A percentile compares a stretch with the other conserved stretches of the same genome.
Conservation (phyloP, 768 basidiomycete species). For the Lyophyllum decastes region DNA sequence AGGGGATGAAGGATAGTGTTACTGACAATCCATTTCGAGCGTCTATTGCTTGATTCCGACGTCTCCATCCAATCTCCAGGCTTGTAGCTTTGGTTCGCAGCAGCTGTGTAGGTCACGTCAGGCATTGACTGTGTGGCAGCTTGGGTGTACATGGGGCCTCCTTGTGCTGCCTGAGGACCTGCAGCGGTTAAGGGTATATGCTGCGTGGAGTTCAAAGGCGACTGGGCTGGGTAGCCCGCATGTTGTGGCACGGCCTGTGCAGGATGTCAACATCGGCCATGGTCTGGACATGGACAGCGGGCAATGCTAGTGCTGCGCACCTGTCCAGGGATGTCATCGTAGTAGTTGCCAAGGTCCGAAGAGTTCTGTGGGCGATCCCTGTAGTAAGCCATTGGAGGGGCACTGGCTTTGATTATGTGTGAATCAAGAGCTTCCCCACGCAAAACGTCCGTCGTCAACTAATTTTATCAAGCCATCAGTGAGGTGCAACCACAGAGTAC, state of each 20-base stretch:
- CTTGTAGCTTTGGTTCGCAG: conserved; percentile 12
- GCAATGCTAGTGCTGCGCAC: conserved; percentile 3
- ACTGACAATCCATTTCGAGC: conserved; percentile 26
- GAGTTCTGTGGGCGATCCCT: conserved; percentile 19
- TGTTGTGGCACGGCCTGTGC: conserved; percentile 7
- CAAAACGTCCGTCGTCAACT: background rate
- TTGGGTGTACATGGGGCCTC: conserved; percentile 20
- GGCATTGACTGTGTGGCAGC: conserved; percentile 15
- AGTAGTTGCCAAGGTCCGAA: conserved; percentile 17
- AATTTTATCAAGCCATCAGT: background rate
- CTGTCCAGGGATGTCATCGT: conserved; percentile 18
- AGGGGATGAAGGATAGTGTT: background rate
- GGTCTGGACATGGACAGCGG: background rate
- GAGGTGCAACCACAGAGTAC: background rate
- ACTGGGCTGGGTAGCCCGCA: conserved; percentile 13
- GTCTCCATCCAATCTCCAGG: conserved; percentile 22
- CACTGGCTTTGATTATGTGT: background rate
- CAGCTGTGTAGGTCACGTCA: conserved; percentile 9
- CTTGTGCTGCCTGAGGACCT: conserved; percentile 6
- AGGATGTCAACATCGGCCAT: background rate
- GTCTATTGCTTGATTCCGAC: conserved; percentile 8
- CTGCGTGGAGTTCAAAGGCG: conserved; percentile 18
- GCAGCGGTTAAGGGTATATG: conserved; percentile 18
- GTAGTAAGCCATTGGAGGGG: conserved; percentile 16
- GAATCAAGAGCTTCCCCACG: background rate